Conservation (phyloP, 2,329 filamentous ascomycete species). For the Diplodia seriata region DNA sequence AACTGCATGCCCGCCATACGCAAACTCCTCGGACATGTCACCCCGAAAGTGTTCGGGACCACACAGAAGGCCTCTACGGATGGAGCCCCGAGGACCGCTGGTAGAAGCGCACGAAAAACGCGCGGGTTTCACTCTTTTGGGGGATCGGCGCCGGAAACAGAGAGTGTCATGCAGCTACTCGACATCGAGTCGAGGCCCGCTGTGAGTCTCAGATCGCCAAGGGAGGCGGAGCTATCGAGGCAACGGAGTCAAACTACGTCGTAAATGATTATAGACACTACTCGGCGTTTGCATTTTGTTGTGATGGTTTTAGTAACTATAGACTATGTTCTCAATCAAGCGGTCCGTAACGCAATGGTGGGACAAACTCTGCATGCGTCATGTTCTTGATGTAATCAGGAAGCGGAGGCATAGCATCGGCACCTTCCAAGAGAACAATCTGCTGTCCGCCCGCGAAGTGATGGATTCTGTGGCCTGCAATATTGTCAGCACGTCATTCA, state of each 20-base stretch:
- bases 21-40: background rate
- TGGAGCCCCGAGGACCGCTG: background rate
- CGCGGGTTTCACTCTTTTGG: background rate
- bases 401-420: slow-evolving; percentile 54
- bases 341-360: background rate
- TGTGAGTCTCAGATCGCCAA: too few relatives aligned
- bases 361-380: background rate
- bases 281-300: too few relatives aligned
- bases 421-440: slow-evolving; percentile 56
- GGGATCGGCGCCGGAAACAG: background rate
- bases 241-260: too few relatives aligned
- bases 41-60: slow-evolving; percentile 6
- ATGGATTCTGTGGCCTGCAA: slow-evolving; percentile 39
- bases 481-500: background rate
- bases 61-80: background rate
- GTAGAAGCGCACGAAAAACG: background rate
- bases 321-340: background rate
- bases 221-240: too few relatives aligned
- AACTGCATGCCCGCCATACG: slow-evolving; percentile 17
- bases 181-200: slow-evolving; percentile 9
- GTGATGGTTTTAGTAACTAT: too few relatives aligned
- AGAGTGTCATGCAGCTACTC: slow-evolving; percentile 11
- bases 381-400: slow-evolving; percentile 35
- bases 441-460: slow-evolving; percentile 59
- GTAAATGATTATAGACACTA: too few relatives aligned